These are phyloP conservation scores for Populus hybrid DNA, from an alignment of 441 rosid species.

Conservation along the genomic window DNA sequence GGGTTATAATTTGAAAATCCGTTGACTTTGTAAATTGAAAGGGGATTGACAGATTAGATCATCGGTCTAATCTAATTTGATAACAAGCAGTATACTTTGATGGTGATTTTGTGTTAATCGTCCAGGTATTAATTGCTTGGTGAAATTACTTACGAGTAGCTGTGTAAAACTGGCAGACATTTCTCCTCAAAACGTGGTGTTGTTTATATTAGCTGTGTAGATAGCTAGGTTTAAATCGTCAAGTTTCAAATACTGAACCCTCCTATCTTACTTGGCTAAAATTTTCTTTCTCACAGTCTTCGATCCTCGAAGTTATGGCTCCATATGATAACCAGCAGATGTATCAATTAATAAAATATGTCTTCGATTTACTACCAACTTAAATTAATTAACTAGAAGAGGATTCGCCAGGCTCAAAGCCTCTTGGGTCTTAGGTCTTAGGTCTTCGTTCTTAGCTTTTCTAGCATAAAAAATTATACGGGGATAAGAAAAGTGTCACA, in stretches of 20 bases:
- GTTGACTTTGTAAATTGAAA: not conserved
- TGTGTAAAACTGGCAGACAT: not conserved
- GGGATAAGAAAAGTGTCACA: slow-evolving; percentile 15
- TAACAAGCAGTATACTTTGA: not conserved
- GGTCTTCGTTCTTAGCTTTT: not conserved
- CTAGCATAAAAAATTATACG: not conserved
- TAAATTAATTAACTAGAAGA: not conserved
- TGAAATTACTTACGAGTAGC: not conserved
- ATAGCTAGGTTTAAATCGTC: not conserved
- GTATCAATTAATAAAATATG: not conserved
- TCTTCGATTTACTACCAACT: not conserved
- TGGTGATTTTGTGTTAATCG: not conserved
- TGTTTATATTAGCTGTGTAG: not conserved
- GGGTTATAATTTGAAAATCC: not conserved
- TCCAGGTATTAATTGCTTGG: not conserved
- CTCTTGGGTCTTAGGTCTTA: not conserved
- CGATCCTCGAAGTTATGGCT: not conserved
- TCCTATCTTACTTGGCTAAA: not conserved
- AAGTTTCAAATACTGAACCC: not conserved
- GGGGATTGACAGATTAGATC: not conserved
- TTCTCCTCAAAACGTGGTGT: no score
- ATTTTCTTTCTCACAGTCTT: not conserved
- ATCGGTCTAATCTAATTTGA: not conserved
- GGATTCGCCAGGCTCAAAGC: slow-evolving; percentile 9
- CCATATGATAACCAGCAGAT: not conserved